A percentile compares a stretch with the other conserved stretches of the same genome.
These are phyloP conservation scores for Verticillium alfalfae DNA, from an alignment of 2,329 filamentous ascomycete genomes.

Conservation along the genomic window DNA sequence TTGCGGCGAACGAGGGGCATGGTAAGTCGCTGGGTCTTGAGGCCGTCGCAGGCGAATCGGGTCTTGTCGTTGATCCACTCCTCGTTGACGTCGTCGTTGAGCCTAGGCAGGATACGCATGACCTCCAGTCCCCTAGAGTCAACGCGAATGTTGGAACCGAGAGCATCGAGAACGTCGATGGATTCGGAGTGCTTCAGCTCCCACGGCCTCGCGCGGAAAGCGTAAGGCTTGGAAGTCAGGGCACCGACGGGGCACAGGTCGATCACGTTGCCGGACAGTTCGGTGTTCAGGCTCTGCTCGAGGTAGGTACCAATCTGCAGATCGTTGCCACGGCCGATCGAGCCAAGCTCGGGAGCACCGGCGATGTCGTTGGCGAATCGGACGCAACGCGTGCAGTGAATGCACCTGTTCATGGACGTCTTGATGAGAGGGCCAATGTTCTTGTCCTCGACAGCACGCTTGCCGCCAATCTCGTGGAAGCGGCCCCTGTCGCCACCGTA, in stretches of 20 bases:
- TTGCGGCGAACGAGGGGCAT: conserved; percentile 85
- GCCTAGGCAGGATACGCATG: conserved; percentile 85
- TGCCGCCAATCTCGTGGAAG: conserved; percentile 93
- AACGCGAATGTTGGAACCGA: conserved; percentile 92
- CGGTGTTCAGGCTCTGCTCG: conserved; percentile 87
- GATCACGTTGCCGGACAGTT: conserved; percentile 95
- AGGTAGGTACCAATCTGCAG: conserved; percentile 98
- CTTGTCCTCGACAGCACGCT: conserved; percentile 98
- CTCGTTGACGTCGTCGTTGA: conserved; percentile 98
- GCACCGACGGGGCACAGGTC: conserved; percentile 97
- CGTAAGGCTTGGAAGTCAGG: conserved; percentile 94
- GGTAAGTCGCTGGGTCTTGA: conserved; percentile 93
- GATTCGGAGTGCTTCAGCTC: conserved; percentile 95
- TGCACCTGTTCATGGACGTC: conserved; percentile 99
- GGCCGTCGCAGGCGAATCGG: conserved; percentile 90
- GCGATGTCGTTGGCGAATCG: conserved; percentile 97
- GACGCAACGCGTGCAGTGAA: conserved; percentile 96
- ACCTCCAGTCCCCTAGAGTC: conserved; percentile 93
- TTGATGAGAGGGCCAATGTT: conserved; percentile 98
- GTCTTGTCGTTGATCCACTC: conserved; percentile 99
- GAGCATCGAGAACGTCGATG: conserved; percentile 85
- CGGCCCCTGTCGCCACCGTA: conserved; percentile 94
- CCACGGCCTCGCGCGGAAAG: conserved; percentile 95
- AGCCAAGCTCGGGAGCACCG: conserved; percentile 91
- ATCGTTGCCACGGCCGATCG: conserved; percentile 90